Percentiles rank a stretch among this genome's conserved stretches.
phyloP scores from a whole-genome alignment of 495 filamentous ascomycete species.

The Hyaloscypha hepaticicola region DNA sequence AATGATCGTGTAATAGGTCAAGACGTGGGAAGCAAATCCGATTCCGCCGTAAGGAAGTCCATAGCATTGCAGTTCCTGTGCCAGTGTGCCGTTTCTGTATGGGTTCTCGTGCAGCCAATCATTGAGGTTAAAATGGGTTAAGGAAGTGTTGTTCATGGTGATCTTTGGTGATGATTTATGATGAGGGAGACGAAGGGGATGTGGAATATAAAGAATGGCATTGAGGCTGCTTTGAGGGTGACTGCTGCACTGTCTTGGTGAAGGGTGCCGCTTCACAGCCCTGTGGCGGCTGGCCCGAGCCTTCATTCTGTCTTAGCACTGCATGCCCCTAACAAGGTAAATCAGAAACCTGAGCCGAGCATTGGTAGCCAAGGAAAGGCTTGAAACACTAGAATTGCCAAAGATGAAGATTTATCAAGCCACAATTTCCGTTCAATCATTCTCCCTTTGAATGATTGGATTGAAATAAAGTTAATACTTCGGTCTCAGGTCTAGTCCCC shows the following conservation, averaged over 20 bases:
- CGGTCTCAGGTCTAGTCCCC: neutral
- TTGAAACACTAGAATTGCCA: neutral
- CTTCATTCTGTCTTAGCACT: neutral
- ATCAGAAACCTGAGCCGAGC: neutral
- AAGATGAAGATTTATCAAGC: neutral
- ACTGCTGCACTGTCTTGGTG: neutral
- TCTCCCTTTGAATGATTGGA: neutral
- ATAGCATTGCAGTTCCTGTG: conserved; percentile 38
- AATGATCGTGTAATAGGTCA: conserved; percentile 38
- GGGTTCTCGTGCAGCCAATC: conserved; percentile 12
- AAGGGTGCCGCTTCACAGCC: neutral
- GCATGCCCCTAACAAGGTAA: neutral
- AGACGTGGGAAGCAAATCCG: conserved; percentile 37
- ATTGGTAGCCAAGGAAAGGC: neutral
- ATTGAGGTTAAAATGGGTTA: neutral
- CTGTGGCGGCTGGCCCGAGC: neutral
- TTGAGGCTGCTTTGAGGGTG: neutral
- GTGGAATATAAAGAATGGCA: neutral
- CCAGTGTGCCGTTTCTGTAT: conserved; percentile 22
- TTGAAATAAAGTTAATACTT: neutral
- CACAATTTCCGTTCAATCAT: neutral
- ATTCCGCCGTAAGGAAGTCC: conserved; percentile 39
- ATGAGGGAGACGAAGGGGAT: neutral
- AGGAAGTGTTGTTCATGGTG: neutral
- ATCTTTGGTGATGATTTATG: neutral